These are phyloP conservation scores for Wallacemonas sp. DNA, from an alignment of 208 protist genomes.

Conservation along the genomic window DNA sequence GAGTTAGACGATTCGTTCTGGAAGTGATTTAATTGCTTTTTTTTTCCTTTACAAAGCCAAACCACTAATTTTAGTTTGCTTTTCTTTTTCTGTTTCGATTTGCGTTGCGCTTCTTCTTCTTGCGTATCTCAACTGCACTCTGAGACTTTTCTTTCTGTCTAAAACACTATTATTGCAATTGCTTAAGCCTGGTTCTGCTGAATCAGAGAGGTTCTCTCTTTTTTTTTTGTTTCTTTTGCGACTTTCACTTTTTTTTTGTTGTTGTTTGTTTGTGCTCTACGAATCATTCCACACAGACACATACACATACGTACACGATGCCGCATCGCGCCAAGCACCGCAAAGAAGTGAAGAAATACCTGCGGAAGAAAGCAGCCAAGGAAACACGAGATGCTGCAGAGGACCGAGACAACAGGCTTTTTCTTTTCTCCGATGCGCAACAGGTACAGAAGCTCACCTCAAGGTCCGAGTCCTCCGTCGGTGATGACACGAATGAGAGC, in stretches of 20 bases:
- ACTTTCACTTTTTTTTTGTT: neutral
- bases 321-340: conserved; percentile 53
- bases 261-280: neutral
- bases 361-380: conserved; percentile 48
- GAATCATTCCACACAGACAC: neutral
- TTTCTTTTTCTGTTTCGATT: too few species aligned
- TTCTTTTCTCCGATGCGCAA: conserved; percentile 31
- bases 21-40: too few species aligned
- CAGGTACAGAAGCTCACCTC: neutral
- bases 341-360: conserved; percentile 73
- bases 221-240: conserved; percentile 17
- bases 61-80: too few species aligned
- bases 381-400: conserved; percentile 38
- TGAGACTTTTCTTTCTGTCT: too few species aligned
- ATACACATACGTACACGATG: too few species aligned
- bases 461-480: too few species aligned
- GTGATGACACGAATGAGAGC: neutral
- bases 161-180: conserved; percentile 5
- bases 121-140: too few species aligned
- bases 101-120: too few species aligned
- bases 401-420: conserved; percentile 53
- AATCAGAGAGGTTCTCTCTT: neutral
- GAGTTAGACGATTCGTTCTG: too few species aligned
- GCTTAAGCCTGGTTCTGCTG: too few species aligned
- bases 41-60: neutral